phyloP scores from a whole-genome alignment of 2,329 filamentous ascomycete species.

The Ceratocystis harringtonii region DNA sequence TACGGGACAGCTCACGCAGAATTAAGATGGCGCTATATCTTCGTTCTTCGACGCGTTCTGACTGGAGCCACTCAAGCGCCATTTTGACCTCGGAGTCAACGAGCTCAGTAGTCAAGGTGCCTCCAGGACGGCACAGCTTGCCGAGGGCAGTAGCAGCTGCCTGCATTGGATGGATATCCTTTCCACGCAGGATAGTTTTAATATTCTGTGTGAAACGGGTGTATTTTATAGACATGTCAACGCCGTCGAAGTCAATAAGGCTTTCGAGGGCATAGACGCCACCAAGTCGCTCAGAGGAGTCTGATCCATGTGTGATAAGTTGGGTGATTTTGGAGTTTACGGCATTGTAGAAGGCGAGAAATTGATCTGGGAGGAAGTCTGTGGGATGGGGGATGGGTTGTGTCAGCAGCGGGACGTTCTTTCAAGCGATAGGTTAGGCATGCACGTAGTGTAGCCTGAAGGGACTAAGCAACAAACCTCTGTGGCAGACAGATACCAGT shows the following conservation, averaged over 20 bases:
- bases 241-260: slow-evolving; percentile 89
- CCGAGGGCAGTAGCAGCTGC: slow-evolving; percentile 79
- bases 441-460: not conserved
- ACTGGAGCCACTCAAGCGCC: slow-evolving; percentile 90
- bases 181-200: slow-evolving; percentile 73
- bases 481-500: slow-evolving; percentile 38
- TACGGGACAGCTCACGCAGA: slow-evolving; percentile 76
- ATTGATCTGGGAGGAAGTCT: slow-evolving; percentile 71
- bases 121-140: slow-evolving; percentile 79
- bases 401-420: not conserved
- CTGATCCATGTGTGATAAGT: slow-evolving; percentile 70
- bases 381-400: not conserved
- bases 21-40: slow-evolving; percentile 87
- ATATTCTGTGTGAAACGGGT: slow-evolving; percentile 87
- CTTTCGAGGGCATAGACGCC: slow-evolving; percentile 85
- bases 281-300: slow-evolving; percentile 76
- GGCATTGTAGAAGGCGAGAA: slow-evolving; percentile 42
- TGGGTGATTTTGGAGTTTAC: slow-evolving; percentile 43
- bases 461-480: slow-evolving; percentile 29
- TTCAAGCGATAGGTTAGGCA: not conserved
- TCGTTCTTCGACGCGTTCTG: slow-evolving; percentile 82
- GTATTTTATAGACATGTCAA: slow-evolving; percentile 85
- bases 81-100: slow-evolving; percentile 96
- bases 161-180: slow-evolving; percentile 81
- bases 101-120: slow-evolving; percentile 83